Conservation (phyloP, 345 rosid genomes). For the Iberis pinnata region DNA sequence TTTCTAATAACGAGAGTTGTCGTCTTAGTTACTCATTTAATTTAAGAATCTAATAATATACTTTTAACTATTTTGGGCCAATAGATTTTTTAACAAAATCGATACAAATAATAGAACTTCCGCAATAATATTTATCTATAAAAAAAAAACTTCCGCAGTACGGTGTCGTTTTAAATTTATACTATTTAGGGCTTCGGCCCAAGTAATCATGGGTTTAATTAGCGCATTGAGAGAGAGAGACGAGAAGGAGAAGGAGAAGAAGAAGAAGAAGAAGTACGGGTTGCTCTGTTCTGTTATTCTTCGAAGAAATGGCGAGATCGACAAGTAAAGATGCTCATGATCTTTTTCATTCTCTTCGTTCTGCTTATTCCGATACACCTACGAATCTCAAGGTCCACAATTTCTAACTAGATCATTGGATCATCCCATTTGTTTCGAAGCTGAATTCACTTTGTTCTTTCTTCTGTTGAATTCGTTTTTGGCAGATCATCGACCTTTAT, state of each 20-base stretch:
- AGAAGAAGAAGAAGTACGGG: not conserved
- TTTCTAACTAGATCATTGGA: not conserved
- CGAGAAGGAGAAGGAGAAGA: constrained; percentile 8
- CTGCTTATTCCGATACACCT: constrained; percentile 74
- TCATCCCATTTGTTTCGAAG: not conserved
- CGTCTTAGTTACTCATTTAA: not conserved
- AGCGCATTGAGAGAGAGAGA: too few relatives aligned
- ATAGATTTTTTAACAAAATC: too few relatives aligned
- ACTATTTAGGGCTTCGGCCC: too few relatives aligned
- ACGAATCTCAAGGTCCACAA: constrained; percentile 54
- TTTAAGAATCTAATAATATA: too few relatives aligned
- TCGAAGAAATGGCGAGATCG: constrained; percentile 49
- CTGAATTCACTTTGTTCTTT: not conserved
- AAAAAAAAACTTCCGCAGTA: too few relatives aligned
- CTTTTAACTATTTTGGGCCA: too few relatives aligned
- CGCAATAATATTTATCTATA: too few relatives aligned
- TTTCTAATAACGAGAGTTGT: constrained; percentile 21
- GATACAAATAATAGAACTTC: too few relatives aligned
- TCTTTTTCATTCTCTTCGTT: constrained; percentile 59
- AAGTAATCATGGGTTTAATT: too few relatives aligned
- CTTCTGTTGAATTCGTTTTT: not conserved
- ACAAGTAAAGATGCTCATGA: constrained; percentile 64
- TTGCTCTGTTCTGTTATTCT: constrained; percentile 11
- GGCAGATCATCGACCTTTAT: constrained; percentile 87
- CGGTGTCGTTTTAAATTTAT: too few relatives aligned